Percentiles rank a stretch among this genome's conserved stretches.
Conservation (phyloP, 2,329 filamentous ascomycete genomes). For the Trematosphaeria pertusa region DNA sequence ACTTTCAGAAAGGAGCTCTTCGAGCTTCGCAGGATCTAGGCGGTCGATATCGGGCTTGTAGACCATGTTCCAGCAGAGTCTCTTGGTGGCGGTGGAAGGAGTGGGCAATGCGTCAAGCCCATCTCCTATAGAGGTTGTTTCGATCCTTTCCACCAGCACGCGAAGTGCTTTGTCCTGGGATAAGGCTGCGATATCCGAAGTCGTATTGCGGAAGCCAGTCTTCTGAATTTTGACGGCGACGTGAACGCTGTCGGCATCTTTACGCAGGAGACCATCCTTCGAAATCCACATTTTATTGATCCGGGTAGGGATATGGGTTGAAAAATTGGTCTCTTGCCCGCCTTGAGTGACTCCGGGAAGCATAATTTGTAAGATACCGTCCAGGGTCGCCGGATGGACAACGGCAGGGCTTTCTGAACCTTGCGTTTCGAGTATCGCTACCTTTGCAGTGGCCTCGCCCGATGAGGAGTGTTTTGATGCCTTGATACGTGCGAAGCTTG, state of each 20-base stretch:
- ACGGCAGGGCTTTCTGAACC: neutral
- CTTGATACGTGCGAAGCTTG: constrained; percentile 1
- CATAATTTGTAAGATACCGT: neutral
- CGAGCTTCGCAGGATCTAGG: neutral
- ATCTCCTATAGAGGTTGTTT: neutral
- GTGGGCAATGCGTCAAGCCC: neutral
- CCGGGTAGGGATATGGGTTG: neutral
- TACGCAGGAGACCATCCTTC: neutral
- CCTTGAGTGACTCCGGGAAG: neutral
- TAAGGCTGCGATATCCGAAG: neutral
- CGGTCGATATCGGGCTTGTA: neutral
- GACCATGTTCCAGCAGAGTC: neutral
- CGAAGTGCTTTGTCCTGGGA: neutral
- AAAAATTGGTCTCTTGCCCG: neutral
- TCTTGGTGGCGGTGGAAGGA: neutral
- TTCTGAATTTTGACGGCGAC: constrained; percentile 1
- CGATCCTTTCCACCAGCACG: neutral
- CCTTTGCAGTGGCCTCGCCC: too few species aligned
- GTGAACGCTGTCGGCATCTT: neutral
- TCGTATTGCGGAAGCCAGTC: constrained; percentile 1
- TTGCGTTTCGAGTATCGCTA: too few species aligned
- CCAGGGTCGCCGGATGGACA: constrained; percentile 1
- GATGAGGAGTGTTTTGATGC: neutral
- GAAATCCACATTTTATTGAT: constrained; percentile 2
- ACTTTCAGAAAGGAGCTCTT: neutral